Evolutionary conservation across 2,329 filamentous ascomycete species (phyloP), one percentile per base, ranked within the genome.

Genomic region (Alternaria sp.): DNA sequence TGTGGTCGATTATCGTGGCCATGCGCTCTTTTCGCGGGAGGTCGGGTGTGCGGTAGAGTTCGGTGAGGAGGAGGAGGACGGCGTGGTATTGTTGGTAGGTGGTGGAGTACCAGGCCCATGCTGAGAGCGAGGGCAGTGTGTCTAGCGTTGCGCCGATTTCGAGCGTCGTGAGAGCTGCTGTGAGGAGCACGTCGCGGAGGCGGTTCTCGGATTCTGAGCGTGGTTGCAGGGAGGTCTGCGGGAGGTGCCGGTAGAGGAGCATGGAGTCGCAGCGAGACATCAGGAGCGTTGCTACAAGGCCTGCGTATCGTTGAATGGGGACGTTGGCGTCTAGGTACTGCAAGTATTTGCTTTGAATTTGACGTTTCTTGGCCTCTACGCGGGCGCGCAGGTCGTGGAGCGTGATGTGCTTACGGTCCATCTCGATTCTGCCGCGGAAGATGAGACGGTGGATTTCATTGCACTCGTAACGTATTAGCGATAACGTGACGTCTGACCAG

Each of bases 21-120:
- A 80, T 80, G 55, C 77, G 68, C 43, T 80, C 76, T 66, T 77
- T 79, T 7, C 74, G 66, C 0, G 73, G 63, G 1, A 80, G 68
- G 26, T 78, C 76, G 0, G 77, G 77, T 2, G 77, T 80, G 25
- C 77, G 74, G 63, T 80, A 79, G 6, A 79, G 70, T 57, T 80
- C 77, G 1, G 76, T 79, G n/a, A 80, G 72, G 11, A 80, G 73
- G 1, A 80, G 68, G 1, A 80, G 69, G 1, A 80, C 75, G 2
- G 76, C 76, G 54, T 79, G 76, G 59, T 80, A 80, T 68, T 80
- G 77, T 51, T 80, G 77, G 72, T 79, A 80, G 2, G 77, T 78
- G 2, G 77, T 78, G 11, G 73, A 75, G 67, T 79, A 80, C 77
- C 77, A 80, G 3, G 75, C 74, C 77, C 77, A 80, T 4, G 74